phyloP scores from a whole-genome alignment of 1,139 yeast species.

The Taphrina flavorubra region DNA sequence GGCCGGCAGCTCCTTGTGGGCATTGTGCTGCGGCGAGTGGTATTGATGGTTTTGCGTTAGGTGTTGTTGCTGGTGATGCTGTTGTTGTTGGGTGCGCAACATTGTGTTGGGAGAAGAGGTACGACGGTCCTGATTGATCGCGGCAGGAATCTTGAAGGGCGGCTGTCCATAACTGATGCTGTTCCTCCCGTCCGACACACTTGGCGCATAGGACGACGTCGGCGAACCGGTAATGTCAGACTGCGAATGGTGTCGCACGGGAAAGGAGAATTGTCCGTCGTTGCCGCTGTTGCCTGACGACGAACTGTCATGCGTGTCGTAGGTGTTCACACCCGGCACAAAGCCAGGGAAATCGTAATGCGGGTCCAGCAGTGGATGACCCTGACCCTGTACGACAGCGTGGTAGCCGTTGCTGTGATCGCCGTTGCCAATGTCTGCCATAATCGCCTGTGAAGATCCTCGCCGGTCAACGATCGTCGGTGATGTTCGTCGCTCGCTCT shows the following conservation, averaged over 20 bases:
- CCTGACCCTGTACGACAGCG: slow-evolving; percentile 7
- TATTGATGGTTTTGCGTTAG: background rate
- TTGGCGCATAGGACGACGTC: slow-evolving; percentile 35
- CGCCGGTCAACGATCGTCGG: slow-evolving; percentile 7
- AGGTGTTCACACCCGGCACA: slow-evolving; percentile 5
- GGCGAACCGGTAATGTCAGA: slow-evolving; percentile 33
- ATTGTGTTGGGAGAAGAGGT: slow-evolving; percentile 26
- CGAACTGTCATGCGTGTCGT: slow-evolving; percentile 9
- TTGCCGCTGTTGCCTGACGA: slow-evolving; percentile 9
- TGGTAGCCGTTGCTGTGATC: slow-evolving; percentile 14
- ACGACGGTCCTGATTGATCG: slow-evolving; percentile 25
- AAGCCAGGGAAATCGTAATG: background rate
- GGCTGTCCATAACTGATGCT: slow-evolving; percentile 32
- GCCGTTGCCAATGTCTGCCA: slow-evolving; percentile 17
- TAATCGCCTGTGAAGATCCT: background rate
- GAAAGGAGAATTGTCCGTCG: slow-evolving; percentile 18
- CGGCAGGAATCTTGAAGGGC: slow-evolving; percentile 27
- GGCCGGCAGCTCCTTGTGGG: slow-evolving; percentile 7
- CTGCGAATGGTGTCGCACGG: slow-evolving; percentile 25
- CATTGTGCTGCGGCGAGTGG: background rate
- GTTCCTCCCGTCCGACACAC: slow-evolving; percentile 34
- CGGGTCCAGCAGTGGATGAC: slow-evolving; percentile 13
- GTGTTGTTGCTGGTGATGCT: background rate
- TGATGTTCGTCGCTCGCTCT: background rate
- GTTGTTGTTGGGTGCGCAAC: slow-evolving; percentile 15